Base-by-base conservation (phyloP, 495 filamentous ascomycete genomes). In the Patellaria atrata region DNA sequence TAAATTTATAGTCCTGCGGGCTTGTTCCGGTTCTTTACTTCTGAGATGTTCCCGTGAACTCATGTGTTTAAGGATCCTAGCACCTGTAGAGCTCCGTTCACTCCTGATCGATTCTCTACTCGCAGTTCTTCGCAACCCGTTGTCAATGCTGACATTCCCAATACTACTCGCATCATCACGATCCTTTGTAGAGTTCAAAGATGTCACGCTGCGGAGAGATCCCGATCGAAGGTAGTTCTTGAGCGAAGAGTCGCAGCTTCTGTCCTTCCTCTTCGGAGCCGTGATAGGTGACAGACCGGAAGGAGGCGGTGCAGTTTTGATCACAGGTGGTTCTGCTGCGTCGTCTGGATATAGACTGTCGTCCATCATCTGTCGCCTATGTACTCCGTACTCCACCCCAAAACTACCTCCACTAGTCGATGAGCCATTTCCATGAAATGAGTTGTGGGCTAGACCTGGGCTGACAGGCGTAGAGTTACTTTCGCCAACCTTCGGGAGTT, bases 281-380 rank as follows among this genome's bases (percentile, higher is more conserved):
- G 80, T 82, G 29, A 82, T 53, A n/a, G 66, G 53, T 2, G 73
- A 79, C 43, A 72, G 65, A 12, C 77, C 78, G 22, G 73, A 79
- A 2, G 83, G 81, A 13, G 78, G 79, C 54, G 83, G 83, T 31
- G 83, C 71, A 30, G 87, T 94, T 37, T 81, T 74, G 52, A 94
- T 75, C 15, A 89, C 77, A 12, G 86, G 86, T 10, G 82, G 64
- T 42, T 73, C 68, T 5, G 86, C 85, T 8, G 83, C 77, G 53
- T 89, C 73, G 47, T 82, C 75, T 19, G 68, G 64, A 37, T 73
- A 70, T n/a, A 80, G 54, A 36, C 57, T 64, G 22, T 58, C 59
- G 14, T 60, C 44, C 8, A 50, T 43, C 8, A 51, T 35, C 28
- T 62, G 50, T 35, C 57, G 53, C 19, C 62, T 59, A 43, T 68